These are phyloP conservation scores for Zizania latifolia DNA, from an alignment of 176 grass and related monocot species.

Conservation along the genomic window DNA sequence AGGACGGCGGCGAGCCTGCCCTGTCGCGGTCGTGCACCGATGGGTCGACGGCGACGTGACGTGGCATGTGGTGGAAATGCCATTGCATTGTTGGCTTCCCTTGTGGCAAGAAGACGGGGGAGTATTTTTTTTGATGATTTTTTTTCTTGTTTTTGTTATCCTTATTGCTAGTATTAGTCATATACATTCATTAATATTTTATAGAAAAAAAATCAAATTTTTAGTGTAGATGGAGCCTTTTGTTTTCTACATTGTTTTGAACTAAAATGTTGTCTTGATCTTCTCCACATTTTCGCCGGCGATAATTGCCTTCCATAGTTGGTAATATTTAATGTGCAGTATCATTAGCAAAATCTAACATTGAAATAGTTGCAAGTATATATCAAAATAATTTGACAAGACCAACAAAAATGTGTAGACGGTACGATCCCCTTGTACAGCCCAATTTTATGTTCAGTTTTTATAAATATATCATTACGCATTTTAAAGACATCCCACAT, in stretches of 20 bases:
- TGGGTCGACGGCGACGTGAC: constrained; percentile 49
- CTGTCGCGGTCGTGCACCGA: constrained; percentile 61
- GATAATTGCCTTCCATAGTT: not conserved
- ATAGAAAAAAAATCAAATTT: not conserved
- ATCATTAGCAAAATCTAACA: not conserved
- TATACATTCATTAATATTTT: constrained; percentile 40
- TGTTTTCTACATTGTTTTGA: not conserved
- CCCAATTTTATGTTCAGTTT: not conserved
- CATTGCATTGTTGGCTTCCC: not conserved
- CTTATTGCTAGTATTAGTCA: constrained; percentile 32
- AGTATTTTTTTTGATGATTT: not conserved
- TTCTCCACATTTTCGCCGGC: not conserved
- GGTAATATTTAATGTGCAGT: too few species aligned
- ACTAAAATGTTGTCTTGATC: not conserved
- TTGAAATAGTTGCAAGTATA: not conserved
- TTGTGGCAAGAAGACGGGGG: not conserved
- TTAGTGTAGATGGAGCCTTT: not conserved
- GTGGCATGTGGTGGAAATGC: constrained; percentile 6
- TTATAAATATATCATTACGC: not conserved
- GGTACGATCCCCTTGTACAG: not conserved
- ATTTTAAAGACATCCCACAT: not conserved
- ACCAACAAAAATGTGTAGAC: not conserved
- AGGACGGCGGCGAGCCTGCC: not conserved
- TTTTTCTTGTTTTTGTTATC: constrained; percentile 17
- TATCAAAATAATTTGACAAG: not conserved